Evolutionary conservation across 2,329 filamentous ascomycete genomes (phyloP), one percentile per base, ranked within the genome.

Genomic region (Cladobotryum protrusum): DNA sequence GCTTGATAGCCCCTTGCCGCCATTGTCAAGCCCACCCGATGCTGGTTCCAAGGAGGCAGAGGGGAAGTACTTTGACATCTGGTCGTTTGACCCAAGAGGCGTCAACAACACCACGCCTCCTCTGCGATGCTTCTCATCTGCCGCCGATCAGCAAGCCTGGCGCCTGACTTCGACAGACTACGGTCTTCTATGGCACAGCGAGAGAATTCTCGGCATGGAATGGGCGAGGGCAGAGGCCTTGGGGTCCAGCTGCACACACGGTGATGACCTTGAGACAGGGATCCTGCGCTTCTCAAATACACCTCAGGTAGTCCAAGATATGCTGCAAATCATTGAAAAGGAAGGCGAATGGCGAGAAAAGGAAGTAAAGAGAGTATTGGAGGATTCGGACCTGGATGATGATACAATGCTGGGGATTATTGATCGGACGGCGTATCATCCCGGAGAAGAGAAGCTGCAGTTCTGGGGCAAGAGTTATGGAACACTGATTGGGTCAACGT

Each of bases 261-360:
- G 49, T 5, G 55, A 56, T 6, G 55, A 56, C 18, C 29, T 29
- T 9, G 57, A 57, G 15, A 52, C 53, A 9, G 60, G 59, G 39
- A 60, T 62, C 17, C 49, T 59, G 1, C 48, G 47, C 35, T 73
- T 72, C 56, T 62, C 73, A 42, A 70, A 68, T 14, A 77, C 75
- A 0, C 70, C 72, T 2, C 70, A 67, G 19, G 71, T 73, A 2
- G 74, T 72, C 2, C 61, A 69, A 36, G 74, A 78, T 52, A 76
- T 78, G 72, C 59, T 78, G 7, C 67, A 71, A 37, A 67, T 78
- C 34, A 63, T 71, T 11, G 74, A 78, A 52, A 63, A 57, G 32
- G 65, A 73, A 39, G 70, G 65, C 7, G 63, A 69, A 20, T 71
- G 63, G 58, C 54, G 63, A 19, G 59, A 58, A 11, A 43, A 49